Base-by-base conservation (phyloP, 129 eudicot species). In the Pittosporum tobira region DNA sequence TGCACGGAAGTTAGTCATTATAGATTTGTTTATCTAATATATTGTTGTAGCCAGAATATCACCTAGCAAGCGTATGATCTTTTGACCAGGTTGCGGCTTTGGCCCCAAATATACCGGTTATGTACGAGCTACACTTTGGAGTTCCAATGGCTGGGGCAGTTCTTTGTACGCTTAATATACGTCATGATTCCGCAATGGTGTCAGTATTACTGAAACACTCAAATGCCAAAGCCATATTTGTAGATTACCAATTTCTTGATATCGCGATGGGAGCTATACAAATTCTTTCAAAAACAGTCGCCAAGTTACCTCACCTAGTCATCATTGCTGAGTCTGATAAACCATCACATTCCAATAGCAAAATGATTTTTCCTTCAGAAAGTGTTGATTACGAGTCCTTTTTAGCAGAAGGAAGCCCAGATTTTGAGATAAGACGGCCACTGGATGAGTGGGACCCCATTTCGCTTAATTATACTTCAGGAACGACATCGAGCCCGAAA, bases 101-200 rank as follows among this genome's bases (percentile, higher is more conserved):
- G 44, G 76, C 77, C 28, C 87, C 87, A 18, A 80, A 80, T 52
- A 37, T 72, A 49, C 82, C 82, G 6, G 79, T 74, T 8, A 72
- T 80, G 79, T 80, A 75, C 18, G 87, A 80, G 71, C 50, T 73
- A 47, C 79, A 73, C 54, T 78, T 78, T 64, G 84, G 69, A 43
- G 84, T 78, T 65, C 74, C 82, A 22, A 73, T 80, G 86, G 79
- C 87, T 0, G 82, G 87, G 18, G 87, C 71, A 16, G 73, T 76
- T 68, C 71, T 80, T 28, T 75, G 79, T 61, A 66, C 79, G 9
- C 63, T 80, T 19, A 80, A 80, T 50, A 69, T 51, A 1, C 82
- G 76, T 14, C 79, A 55, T 42, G 74, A 76, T 63, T 64, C 87
- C 20, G 48, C 73, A 61, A 72, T 66, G 64, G 72, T 76, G 36